Conservation (phyloP, 2,329 filamentous ascomycete species). For the Alternaria brassicae region DNA sequence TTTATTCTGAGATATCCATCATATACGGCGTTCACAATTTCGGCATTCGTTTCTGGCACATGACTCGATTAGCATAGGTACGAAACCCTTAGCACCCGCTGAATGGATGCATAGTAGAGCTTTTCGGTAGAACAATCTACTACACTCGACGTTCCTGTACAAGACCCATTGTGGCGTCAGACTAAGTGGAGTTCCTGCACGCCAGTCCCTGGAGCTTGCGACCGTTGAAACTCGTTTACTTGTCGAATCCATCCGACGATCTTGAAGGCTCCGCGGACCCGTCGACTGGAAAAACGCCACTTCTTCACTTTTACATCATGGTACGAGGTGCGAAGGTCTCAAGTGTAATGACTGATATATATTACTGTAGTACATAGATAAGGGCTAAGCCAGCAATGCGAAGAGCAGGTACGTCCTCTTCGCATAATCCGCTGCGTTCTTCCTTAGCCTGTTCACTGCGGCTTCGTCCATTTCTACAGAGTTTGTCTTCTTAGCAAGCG, state of each 20-base stretch:
- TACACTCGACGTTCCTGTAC: neutral
- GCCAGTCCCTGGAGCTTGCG: neutral
- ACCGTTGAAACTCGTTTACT: neutral
- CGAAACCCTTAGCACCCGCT: neutral
- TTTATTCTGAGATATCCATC: slow-evolving; percentile 7
- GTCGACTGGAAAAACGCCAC: neutral
- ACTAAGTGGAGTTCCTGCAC: neutral
- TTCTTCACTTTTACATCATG: neutral
- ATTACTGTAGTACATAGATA: neutral
- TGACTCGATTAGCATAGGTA: neutral
- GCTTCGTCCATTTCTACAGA: slow-evolving; percentile 58
- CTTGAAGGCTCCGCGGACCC: neutral
- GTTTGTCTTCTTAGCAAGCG: slow-evolving; percentile 45
- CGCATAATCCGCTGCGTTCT: slow-evolving; percentile 78
- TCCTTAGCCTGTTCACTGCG: slow-evolving; percentile 63
- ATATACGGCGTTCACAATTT: slow-evolving; percentile 2
- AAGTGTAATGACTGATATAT: neutral
- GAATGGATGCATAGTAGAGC: neutral
- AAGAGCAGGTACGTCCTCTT: slow-evolving; percentile 83
- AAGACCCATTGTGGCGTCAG: neutral
- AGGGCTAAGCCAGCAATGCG: slow-evolving; percentile 65
- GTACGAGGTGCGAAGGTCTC: too few species aligned
- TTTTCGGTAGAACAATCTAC: neutral
- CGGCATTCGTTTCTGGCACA: neutral
- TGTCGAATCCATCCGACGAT: neutral